Base-by-base conservation (phyloP, 2,329 filamentous ascomycete genomes). In the Alternaria triticina region DNA sequence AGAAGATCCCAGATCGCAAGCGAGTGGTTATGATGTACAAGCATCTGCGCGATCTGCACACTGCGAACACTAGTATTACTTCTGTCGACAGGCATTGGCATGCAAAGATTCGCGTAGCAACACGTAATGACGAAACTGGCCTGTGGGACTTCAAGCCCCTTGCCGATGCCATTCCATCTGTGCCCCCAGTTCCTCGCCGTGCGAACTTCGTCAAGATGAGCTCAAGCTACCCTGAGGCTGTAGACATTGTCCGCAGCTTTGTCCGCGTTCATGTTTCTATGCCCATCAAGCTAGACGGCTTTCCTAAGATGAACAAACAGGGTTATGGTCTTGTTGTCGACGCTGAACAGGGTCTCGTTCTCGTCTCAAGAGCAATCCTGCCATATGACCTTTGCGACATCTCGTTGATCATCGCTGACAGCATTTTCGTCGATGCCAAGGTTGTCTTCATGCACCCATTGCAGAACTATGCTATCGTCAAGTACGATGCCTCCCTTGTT, bases 241-340 rank as follows among this genome's bases (percentile, higher is more conserved):
- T 94, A 3, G 93, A 97, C 70, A 88, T 99, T 66, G 92, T 99
- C 43, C 90, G 92, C 70, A 97, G 94, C 77, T 98, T 99, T 77
- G 95, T 99, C 25, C 91, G 96, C 43, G 91, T 99, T 59, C 91
- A 92, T 68, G 97, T 94, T 73, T 92, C 90, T 23, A 95, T 99
- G 90, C 96, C 96, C 0, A 84, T 99, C 66, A 98, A 98, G 84
- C 87, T 99, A 10, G 96, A 99, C 78, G 96, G 96, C n/a, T 99
- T 97, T 78, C 96, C 96, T 6, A 93, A 96, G 79, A 93, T 96
- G 70, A 88, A 94, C 52, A 96, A 97, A 82, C 96, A 94, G 83
- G 96, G 96, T 1, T 97, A 97, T 85, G 96, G 96, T 43, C 84
- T 99, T 40, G 95, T 99, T n/a, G 92, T 99, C 66, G 96, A 99